Conservation (phyloP, 1,284 basidiomycete species). For the Chiua sp. region DNA sequence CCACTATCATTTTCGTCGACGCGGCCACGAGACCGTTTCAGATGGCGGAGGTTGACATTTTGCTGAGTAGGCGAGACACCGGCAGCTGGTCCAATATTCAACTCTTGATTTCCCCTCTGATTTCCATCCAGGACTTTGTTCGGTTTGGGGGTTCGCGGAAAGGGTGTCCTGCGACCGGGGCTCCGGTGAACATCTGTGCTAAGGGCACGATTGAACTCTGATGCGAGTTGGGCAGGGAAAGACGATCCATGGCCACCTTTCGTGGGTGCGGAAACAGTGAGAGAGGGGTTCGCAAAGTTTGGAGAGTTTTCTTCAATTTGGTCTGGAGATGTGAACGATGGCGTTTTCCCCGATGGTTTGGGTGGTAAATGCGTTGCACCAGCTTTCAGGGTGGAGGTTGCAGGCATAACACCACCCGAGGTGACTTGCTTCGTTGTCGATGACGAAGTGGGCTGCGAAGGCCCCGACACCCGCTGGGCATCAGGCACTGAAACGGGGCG, state of each 20-base stretch:
- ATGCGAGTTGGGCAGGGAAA: conserved; percentile 14
- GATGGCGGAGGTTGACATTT: conserved; percentile 36
- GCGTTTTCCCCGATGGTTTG: conserved; percentile 1
- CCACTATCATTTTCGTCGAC: conserved; percentile 32
- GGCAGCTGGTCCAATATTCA: conserved; percentile 26
- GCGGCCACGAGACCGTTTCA: conserved; percentile 31
- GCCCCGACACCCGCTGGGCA: not conserved
- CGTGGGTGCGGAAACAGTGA: conserved; percentile 5
- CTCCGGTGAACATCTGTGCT: conserved; percentile 2
- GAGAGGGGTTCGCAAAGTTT: conserved; percentile 4
- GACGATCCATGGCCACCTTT: conserved; percentile 9
- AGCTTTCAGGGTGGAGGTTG: conserved; percentile 2
- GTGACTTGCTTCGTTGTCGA: conserved; percentile 10
- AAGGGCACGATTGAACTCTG: conserved; percentile 12
- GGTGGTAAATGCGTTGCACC: conserved; percentile 1
- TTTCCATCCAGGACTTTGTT: conserved; percentile 27
- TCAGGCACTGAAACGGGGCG: conserved; percentile 1
- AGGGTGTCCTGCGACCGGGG: conserved; percentile 12
- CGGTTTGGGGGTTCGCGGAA: conserved; percentile 29
- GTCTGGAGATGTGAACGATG: not conserved
- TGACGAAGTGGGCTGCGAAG: conserved; percentile 2
- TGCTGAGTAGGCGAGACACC: conserved; percentile 34
- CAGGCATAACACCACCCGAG: conserved; percentile 25
- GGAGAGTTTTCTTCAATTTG: not conserved
- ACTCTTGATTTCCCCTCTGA: conserved; percentile 15